A percentile compares a stretch with the other conserved stretches of the same genome.
Conservation (phyloP, 352 stramenopile species). For the Chrysophaeum taylorii region DNA sequence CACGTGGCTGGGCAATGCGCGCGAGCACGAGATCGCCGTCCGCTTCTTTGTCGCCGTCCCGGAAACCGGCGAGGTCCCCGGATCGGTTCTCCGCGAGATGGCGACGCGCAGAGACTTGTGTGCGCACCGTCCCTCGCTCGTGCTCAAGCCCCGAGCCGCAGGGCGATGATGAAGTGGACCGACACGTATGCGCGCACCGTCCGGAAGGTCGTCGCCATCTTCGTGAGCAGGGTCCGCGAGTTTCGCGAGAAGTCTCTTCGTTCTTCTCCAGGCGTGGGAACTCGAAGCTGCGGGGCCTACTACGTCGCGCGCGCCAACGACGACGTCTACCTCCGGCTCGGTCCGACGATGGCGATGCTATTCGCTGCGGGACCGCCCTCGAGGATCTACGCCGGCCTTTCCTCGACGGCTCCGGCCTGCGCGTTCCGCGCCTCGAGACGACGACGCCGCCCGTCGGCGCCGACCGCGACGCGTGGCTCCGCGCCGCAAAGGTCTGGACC, state of each 20-base stretch:
- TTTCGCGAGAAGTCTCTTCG: too few relatives aligned
- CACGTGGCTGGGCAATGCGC: not conserved
- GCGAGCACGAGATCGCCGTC: not conserved
- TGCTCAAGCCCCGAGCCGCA: too few relatives aligned
- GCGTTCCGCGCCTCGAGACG: not conserved
- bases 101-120: too few relatives aligned
- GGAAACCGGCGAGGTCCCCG: not conserved
- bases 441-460: not conserved
- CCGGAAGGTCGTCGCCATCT: too few relatives aligned
- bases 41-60: not conserved
- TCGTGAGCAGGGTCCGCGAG: too few relatives aligned
- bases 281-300: not conserved
- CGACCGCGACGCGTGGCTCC: not conserved
- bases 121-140: too few relatives aligned
- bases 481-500: not conserved
- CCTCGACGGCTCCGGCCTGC: not conserved
- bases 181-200: too few relatives aligned
- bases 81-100: too few relatives aligned
- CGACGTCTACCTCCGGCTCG: constrained; percentile 21
- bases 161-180: too few relatives aligned
- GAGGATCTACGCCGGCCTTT: not conserved
- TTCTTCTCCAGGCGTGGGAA: too few relatives aligned
- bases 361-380: not conserved
- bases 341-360: not conserved
- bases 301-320: constrained; percentile 16